Evolutionary conservation across 805 yeast genomes (phyloP).

Genomic region (Metschnikowia peoriensis): DNA sequence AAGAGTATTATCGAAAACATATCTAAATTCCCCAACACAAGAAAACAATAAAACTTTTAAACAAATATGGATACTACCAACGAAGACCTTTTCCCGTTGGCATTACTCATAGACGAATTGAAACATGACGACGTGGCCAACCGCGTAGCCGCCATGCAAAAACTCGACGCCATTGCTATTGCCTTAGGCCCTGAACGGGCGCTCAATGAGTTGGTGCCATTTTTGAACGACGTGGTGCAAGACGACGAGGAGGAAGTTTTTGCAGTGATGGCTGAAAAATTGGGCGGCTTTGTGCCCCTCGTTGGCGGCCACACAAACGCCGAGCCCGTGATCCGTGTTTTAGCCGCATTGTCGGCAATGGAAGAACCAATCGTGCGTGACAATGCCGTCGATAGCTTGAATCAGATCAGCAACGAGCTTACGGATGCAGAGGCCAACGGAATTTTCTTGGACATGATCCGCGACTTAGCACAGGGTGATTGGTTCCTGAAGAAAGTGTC

Average conservation of each 20-base stretch:
- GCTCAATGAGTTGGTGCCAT: slow-evolving; percentile 83
- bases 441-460: slow-evolving; percentile 72
- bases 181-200: slow-evolving; percentile 96
- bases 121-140: slow-evolving; percentile 94
- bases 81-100: slow-evolving; percentile 87
- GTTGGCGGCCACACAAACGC: slow-evolving; percentile 73
- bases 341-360: slow-evolving; percentile 82
- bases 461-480: slow-evolving; percentile 76
- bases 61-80: slow-evolving; percentile 21
- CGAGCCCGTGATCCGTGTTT: slow-evolving; percentile 56
- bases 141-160: slow-evolving; percentile 91
- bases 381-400: slow-evolving; percentile 84
- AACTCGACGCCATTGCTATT: slow-evolving; percentile 88
- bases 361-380: slow-evolving; percentile 97
- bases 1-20: neutral
- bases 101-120: slow-evolving; percentile 93
- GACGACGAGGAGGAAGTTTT: slow-evolving; percentile 99
- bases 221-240: slow-evolving; percentile 82
- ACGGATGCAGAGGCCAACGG: slow-evolving; percentile 60
- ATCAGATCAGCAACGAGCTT: slow-evolving; percentile 63
- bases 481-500: slow-evolving; percentile 96
- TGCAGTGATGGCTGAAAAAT: slow-evolving; percentile 86
- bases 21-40: neutral
- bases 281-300: slow-evolving; percentile 82
- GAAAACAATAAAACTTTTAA: neutral